Base-by-base conservation (phyloP, 2,329 filamentous ascomycete species). In the Penicillium janthinellum region DNA sequence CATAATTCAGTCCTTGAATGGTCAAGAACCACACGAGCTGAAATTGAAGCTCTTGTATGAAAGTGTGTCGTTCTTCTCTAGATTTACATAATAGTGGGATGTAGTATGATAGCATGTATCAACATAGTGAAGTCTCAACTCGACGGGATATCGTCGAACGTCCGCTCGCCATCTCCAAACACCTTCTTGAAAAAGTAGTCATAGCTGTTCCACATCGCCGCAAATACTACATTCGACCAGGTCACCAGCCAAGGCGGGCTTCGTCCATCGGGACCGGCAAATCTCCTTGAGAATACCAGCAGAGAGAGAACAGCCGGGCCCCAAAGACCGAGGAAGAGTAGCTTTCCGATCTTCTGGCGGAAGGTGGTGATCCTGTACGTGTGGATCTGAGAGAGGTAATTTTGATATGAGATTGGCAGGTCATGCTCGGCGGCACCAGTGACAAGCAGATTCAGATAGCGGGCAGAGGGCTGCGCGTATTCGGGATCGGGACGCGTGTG, bases 131-230 rank as follows among this genome's bases (percentile, higher is more conserved):
- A 42, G 47, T 14, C 39, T 42, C 11, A 39, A 22, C 39, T 49
- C 39, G 44, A 51, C 20, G 39, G 49, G 17, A 57, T 64, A 64
- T 71, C 64, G 39, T 66, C 67, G 20, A 81, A 70, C 0, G 84
- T 87, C 67, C 86, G 85, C 81, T 98, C 94, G 0, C 95, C 95
- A 71, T 98, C 90, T 0, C 94, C 94, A 80, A 96, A 97, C 0
- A 88, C 42, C 0, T 76, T 78, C 73, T 86, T 88, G 65, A 89
- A 88, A 17, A 86, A 71, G 0, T 54, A 61, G 76, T 92, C 89
- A 76, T 92, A 91, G 49, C 77, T 82, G 48, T 66, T 69, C 90
- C 90, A 93, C 66, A 87, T 75, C 0, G 81, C 71, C 1, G 77
- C 81, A 59, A 89, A 86, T 1, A 89, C 12, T 1, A 80, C 73